Evolutionary conservation across 1,139 yeast species (phyloP).

Genomic region (Magnusiomyces tetraspermus): DNA sequence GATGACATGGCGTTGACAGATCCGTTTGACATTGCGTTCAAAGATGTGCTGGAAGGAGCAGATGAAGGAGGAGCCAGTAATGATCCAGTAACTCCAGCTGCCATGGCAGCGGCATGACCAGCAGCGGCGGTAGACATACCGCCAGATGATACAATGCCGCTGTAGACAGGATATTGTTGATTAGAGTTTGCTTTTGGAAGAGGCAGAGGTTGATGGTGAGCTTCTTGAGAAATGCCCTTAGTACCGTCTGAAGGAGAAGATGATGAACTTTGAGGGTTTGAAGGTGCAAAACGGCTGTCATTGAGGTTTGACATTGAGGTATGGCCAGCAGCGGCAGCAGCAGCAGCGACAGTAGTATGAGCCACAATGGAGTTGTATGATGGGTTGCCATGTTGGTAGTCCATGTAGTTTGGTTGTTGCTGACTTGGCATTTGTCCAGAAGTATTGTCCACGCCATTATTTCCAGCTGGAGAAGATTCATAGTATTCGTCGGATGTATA

Average conservation of each 20-base stretch:
- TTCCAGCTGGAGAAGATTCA: conserved; percentile 1
- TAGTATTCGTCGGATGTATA: background rate
- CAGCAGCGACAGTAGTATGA: background rate
- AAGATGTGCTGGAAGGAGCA: conserved; percentile 12
- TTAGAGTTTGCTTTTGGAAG: conserved; percentile 1
- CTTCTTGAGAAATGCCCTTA: background rate
- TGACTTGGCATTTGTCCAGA: background rate
- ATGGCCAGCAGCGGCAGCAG: conserved; percentile 1
- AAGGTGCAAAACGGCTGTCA: background rate
- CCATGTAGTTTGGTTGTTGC: conserved; percentile 1
- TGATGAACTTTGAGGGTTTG: background rate
- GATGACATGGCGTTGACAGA: conserved; percentile 20
- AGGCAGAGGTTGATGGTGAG: background rate
- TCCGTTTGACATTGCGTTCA: background rate
- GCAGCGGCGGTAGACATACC: conserved; percentile 14
- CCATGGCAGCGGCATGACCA: conserved; percentile 8
- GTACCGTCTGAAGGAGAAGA: background rate
- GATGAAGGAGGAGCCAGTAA: conserved; percentile 8
- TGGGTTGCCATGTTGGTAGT: background rate
- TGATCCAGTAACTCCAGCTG: conserved; percentile 12
- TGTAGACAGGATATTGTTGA: conserved; percentile 1
- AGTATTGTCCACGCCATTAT: conserved; percentile 4
- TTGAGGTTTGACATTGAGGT: background rate
- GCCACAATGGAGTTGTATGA: background rate
- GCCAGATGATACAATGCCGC: conserved; percentile 7